Conservation (phyloP, 768 basidiomycete genomes). For the Cystobasidium onofrii region DNA sequence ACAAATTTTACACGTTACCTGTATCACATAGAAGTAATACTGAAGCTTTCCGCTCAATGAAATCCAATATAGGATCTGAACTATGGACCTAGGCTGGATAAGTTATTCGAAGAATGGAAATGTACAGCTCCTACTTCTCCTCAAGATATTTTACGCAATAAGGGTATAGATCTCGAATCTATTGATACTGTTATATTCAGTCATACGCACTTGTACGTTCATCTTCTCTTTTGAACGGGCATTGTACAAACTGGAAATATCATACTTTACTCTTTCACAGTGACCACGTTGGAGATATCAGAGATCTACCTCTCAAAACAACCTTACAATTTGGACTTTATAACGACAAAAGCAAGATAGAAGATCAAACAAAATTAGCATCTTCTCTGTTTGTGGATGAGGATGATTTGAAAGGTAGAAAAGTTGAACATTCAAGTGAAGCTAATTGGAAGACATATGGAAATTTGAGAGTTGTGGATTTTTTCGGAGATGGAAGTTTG, state of each 20-base stretch:
- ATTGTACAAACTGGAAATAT: background rate
- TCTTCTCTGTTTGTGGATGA: background rate
- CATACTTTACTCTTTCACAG: background rate
- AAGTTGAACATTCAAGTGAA: background rate
- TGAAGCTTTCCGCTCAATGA: no score
- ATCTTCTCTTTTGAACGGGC: background rate
- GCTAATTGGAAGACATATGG: background rate
- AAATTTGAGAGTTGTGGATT: background rate
- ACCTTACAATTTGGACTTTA: background rate
- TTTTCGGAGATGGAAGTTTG: constrained; percentile 14
- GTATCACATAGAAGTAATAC: no score
- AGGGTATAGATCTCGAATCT: background rate
- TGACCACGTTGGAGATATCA: constrained; percentile 9
- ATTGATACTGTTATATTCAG: constrained; percentile 14
- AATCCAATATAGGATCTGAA: background rate
- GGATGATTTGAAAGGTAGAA: background rate
- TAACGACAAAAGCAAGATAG: background rate
- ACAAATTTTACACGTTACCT: background rate
- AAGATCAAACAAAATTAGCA: background rate
- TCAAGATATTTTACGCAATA: background rate
- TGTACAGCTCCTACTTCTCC: background rate
- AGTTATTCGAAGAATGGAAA: background rate
- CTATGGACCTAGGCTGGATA: background rate
- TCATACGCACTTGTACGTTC: constrained; percentile 8
- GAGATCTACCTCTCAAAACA: background rate